Evolutionary conservation across 176 grass and related monocot species (phyloP), one percentile per base, ranked within the genome.

Genomic region (Rhynchospora pubera): DNA sequence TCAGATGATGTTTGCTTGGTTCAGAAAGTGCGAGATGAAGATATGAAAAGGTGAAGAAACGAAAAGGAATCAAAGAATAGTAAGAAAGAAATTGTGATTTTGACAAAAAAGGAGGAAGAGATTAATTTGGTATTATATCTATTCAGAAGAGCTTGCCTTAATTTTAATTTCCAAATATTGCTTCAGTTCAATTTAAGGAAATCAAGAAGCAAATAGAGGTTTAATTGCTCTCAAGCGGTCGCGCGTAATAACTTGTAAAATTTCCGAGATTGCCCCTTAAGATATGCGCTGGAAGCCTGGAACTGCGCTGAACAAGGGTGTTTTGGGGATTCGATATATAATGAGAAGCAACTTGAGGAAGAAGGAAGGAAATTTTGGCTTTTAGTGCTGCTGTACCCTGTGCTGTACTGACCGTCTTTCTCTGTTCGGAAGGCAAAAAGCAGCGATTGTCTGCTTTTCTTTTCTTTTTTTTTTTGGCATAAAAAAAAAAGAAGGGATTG

Each of bases 1-100:
- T 97, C 92, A 22, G 94, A 90, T 18, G 77, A 81, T 18, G 13
- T 57, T 24, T 62, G 83, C 10, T 58, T 76, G 9, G 79, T 67
- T 56, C 47, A 84, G 83, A 82, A 80, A 80, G 42, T 58, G n/a
- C 65, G 77, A 70, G 84, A 51, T 23, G 87, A 75, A 79, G 77
- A 47, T 67, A 88, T 82, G 26, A 39, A 70, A 70, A 46, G 13
- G 16, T 9, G 10, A 46, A 46, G 14, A 8, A 13, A n/a, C 80
- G 5, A 9, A 50, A 18, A 65, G 6, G 4, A 1, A 13, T 67
- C 14, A 58, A 19, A 18, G 51, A 60, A 0, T 18, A 51, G 53
- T 23, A 44, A n/a, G 68, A 73, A 45, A 47, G 59, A 62, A 44
- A 80, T 46, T 55, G 21, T 48, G 58, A 60, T 44, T 78, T 6